Evolutionary conservation across 306 rosid genomes (phyloP), one percentile per base, ranked within the genome.

Genomic region (Cicer chorassanicum): DNA sequence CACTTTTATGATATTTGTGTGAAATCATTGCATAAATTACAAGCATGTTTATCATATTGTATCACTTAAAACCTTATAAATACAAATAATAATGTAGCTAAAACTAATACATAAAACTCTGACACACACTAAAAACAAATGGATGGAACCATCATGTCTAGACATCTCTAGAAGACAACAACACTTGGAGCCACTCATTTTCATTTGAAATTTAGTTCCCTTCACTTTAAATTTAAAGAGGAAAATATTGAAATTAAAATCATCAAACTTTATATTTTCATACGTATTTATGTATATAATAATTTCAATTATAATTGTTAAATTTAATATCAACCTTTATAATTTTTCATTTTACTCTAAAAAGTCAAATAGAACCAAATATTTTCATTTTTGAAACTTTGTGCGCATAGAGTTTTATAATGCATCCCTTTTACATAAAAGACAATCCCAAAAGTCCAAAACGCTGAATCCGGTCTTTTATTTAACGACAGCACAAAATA

Each of bases 381-480:
- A 10, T 8, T 61, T 38, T 61, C n/a, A 36, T 36, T 60, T 7
- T 40, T 3, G 1, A 39, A 40, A 6, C 12, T 36, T 36, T 6
- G 1, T 29, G 40, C 41, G 19, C 66, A n/a, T n/a, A n/a, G n/a
- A n/a, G n/a, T n/a, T n/a, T n/a, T n/a, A n/a, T n/a, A n/a, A n/a
- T n/a, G n/a, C n/a, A n/a, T n/a, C n/a, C n/a, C n/a, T n/a, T n/a
- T 44, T 45, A 18, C 71, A 44, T 46, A 29, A 42, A 60, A 10
- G 51, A 40, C 51, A 65, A 21, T 12, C 54, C 73, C 44, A 19
- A 67, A 45, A 67, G 13, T 49, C 46, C 18, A 61, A 44, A 44
- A 4, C 36, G 46, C 39, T 8, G 24, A 65, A n/a, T 15, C 66
- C 65, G 24, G 24, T 1, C 6, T 24, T 68, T 77, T 68, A 77